These are phyloP conservation scores for Apiospora phragmitis DNA, from an alignment of 2,329 filamentous ascomycete genomes.

Conservation along the genomic window DNA sequence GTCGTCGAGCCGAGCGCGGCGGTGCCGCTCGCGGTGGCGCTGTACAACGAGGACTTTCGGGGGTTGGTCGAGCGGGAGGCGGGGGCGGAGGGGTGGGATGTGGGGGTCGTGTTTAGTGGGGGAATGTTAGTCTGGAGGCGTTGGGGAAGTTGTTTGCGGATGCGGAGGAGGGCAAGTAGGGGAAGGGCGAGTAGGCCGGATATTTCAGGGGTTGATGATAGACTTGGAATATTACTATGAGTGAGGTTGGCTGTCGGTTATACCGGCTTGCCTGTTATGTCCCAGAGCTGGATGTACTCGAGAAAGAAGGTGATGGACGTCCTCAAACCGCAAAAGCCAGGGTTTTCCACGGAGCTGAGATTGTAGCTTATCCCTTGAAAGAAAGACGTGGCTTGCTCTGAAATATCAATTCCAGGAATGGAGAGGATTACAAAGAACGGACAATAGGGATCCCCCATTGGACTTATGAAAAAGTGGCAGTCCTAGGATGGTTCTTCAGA, in stretches of 20 bases:
- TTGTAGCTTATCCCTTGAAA: too few species aligned
- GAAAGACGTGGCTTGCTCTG: too few species aligned
- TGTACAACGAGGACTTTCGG: conserved; percentile 86
- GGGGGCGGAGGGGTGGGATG: conserved; percentile 72
- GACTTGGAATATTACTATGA: neutral
- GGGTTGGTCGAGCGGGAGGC: conserved; percentile 67
- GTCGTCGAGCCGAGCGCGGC: conserved; percentile 87
- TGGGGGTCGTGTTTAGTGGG: conserved; percentile 61
- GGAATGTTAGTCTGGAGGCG: conserved; percentile 58
- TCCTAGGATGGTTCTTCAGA: too few species aligned
- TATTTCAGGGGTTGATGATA: neutral
- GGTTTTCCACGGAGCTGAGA: too few species aligned
- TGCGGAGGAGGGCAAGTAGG: neutral
- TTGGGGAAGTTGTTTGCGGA: conserved; percentile 51
- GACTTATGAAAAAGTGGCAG: too few species aligned
- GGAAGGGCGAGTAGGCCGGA: neutral
- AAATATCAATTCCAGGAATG: too few species aligned
- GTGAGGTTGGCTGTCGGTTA: too few species aligned
- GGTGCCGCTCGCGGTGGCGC: conserved; percentile 77
- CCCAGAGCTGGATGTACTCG: too few species aligned
- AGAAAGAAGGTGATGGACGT: too few species aligned
- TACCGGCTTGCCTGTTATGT: neutral
- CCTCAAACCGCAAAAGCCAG: too few species aligned
- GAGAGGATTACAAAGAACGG: too few species aligned
- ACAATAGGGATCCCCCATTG: too few species aligned